Base-by-base conservation (phyloP, 108 stramenopile genomes). In the Cafeteria roenbergensis region DNA sequence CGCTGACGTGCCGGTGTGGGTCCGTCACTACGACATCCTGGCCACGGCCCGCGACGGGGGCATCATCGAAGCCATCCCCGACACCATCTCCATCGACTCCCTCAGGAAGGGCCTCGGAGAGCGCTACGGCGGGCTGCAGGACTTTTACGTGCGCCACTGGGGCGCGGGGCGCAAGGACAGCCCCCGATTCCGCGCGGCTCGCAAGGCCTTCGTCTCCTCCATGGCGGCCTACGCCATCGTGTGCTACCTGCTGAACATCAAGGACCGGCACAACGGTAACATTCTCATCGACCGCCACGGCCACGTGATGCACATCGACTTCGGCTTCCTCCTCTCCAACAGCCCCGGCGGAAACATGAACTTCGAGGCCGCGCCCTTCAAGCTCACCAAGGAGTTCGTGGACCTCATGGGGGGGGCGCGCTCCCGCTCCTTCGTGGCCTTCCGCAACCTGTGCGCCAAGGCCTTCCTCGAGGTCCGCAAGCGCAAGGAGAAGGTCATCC, bases 191-290 rank as follows among this genome's bases (percentile, higher is more conserved):
- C 68, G 76, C 0, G 71, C 77, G 57, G 93, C 92, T 35, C 89
- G 89, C 63, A 80, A 82, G 30, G 86, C 87, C 51, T 97, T 95
- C 73, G 87, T 89, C 62, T 84, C 89, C 70, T 88, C 86, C 73
- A 73, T 94, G 54, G 93, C 92, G 26, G 91, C 87, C 9, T 94
- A 94, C 66, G 87, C 89, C 14, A 82, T 97, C 22, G 84, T 90
- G 26, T 91, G 88, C 66, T 94, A 87, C 75, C 78, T 99, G 33
- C 77, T 99, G 62, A 90, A 88, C 32, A 71, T 99, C 68, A 96
- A 96, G 71, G 97, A 99, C 71, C 86, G 97, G 8, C 97, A 99
- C 87, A 99, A 99, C 73, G 97, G 97, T 27, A 99, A 99, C 73
- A 92, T 99, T 58, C 94, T 99, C 93, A 89, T 99, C 53, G 92